Base-by-base conservation (phyloP, 2,329 filamentous ascomycete genomes). In the Trichoderma oligosporum region DNA sequence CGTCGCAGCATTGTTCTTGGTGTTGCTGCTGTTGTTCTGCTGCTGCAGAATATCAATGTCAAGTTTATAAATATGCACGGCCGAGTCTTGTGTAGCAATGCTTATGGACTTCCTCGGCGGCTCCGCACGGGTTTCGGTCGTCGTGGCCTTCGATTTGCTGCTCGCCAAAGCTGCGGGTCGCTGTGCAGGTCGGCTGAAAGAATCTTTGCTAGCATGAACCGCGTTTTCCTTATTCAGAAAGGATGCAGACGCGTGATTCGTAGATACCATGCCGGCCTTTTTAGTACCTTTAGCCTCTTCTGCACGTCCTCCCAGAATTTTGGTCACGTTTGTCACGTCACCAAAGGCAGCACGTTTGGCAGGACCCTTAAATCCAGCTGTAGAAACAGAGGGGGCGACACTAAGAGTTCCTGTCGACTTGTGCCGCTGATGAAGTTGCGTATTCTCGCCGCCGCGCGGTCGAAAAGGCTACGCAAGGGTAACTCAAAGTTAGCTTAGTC, bases 341-440 rank as follows among this genome's bases (percentile, higher is more conserved):
- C 83, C 88, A 72, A 95, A 91, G 11, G 85, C 89, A 61, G 86
- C 85, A 63, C 91, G 85, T 76, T 92, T 94, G 56, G 85, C 78
- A 57, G 82, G 69, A 36, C 71, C 72, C 27, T 71, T 72, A 38
- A 74, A 64, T 33, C 72, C 72, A 20, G 60, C 61, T 18, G 61
- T 59, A 11, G 63, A 49, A 3, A 61, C 61, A 11, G 64, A 62
- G 27, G 68, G 61, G 65, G 67, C 70, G 36, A 58, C 62, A 27
- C 64, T 61, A 42, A 89, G 63, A 80, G 81, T 73, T 73, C 87
- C 72, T 71, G 84, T 85, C 7, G 91, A 95, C 74, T 96, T 96
- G 75, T 91, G 87, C 61, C 88, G 87, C 66, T 91, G 86, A 65
- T 95, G 89, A 61, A 91, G 76, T 22, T 64, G 76, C 69, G 84